phyloP scores from a whole-genome alignment of 2,329 filamentous ascomycete genomes.

The Calonectria leucothoes region DNA sequence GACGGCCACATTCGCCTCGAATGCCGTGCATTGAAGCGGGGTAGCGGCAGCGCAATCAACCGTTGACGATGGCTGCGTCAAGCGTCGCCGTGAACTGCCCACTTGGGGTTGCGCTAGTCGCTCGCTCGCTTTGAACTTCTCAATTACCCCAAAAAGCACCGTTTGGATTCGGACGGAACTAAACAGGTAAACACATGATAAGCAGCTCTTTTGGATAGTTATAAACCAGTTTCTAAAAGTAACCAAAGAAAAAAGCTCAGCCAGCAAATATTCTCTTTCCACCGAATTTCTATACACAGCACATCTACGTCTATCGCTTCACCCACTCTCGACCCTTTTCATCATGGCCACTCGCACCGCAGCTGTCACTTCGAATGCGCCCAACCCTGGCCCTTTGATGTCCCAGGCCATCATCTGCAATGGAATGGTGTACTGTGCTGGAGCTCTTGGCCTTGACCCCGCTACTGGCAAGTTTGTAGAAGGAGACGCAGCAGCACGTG shows the following conservation, averaged over 20 bases:
- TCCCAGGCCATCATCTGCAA: conserved; percentile 32
- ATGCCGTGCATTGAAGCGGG: not conserved
- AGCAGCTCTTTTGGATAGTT: not conserved
- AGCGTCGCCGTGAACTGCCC: not conserved
- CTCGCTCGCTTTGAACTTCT: not conserved
- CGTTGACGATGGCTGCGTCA: not conserved
- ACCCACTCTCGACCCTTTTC: not conserved
- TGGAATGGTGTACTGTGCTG: conserved; percentile 27
- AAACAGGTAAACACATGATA: not conserved
- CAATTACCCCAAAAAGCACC: not conserved
- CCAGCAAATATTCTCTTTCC: not conserved
- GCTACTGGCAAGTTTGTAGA: conserved; percentile 20
- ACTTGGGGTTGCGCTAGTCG: not conserved
- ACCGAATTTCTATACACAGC: not conserved
- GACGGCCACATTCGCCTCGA: not conserved
- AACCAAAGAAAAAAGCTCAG: not conserved
- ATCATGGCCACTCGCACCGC: conserved; percentile 27
- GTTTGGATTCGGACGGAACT: not conserved
- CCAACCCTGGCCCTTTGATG: conserved; percentile 24
- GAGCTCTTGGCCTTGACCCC: conserved; percentile 20
- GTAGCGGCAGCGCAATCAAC: not conserved
- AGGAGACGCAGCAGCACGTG: conserved; percentile 13
- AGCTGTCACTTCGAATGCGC: conserved; percentile 24
- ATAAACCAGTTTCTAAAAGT: not conserved
- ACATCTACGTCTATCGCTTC: not conserved